Conservation (phyloP, 257 asterid genomes). For the Solanum clarkiae region DNA sequence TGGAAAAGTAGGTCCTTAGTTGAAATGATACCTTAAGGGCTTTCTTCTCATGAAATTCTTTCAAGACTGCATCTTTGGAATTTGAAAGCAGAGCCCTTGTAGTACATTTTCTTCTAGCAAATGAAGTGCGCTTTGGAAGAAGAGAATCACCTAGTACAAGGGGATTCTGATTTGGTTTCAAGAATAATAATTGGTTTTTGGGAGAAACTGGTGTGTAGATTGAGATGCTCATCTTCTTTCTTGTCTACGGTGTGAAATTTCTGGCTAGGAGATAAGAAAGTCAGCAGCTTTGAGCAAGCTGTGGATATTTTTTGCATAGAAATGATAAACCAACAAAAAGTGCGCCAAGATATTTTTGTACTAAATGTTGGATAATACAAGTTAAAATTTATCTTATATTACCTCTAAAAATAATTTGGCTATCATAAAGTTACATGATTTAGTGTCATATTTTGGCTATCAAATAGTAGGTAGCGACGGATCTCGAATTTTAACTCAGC, state of each 20-base stretch:
- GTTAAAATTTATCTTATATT: not conserved
- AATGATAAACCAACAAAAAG: not conserved
- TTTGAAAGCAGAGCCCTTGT: constrained; percentile 51
- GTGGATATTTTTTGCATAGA: not conserved
- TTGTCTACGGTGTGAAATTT: not conserved
- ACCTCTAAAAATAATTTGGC: not conserved
- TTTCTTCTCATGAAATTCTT: constrained; percentile 51
- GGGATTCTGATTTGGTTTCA: constrained; percentile 31
- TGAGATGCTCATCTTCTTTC: constrained; percentile 42
- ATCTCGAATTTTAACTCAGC: too few relatives aligned
- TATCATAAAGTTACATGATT: not conserved
- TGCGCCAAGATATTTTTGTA: not conserved
- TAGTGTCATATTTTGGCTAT: too few relatives aligned
- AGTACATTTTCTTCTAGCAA: constrained; percentile 9
- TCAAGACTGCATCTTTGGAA: constrained; percentile 50
- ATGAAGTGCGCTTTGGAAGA: constrained; percentile 20
- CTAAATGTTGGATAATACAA: not conserved
- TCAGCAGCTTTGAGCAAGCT: not conserved
- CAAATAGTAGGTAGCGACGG: too few relatives aligned
- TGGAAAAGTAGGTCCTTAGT: not conserved
- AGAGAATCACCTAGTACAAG: constrained; percentile 21
- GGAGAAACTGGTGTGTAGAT: constrained; percentile 29
- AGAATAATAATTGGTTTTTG: constrained; percentile 3
- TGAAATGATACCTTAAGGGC: constrained; percentile 60
- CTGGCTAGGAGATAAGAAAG: not conserved